phyloP scores from a whole-genome alignment of 148 eudicot genomes.

The Pharnaceum exiguum region DNA sequence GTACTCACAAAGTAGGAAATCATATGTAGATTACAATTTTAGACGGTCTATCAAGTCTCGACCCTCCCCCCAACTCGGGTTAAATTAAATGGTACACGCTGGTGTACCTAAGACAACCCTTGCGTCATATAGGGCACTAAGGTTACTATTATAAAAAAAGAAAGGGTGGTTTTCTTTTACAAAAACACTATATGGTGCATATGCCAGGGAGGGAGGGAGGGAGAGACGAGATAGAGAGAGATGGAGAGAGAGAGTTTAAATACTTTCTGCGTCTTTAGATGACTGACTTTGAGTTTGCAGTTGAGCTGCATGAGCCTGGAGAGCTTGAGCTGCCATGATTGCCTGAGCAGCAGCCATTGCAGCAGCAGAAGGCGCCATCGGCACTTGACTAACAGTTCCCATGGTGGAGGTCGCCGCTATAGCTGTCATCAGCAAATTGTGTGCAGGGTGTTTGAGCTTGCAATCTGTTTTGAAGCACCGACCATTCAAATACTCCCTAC shows the following conservation, averaged over 20 bases:
- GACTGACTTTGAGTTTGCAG: slow-evolving; percentile 53
- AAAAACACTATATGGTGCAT: no score
- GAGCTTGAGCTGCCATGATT: slow-evolving; percentile 95
- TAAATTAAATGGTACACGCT: no score
- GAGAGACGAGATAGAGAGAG: not conserved
- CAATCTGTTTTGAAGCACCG: slow-evolving; percentile 80
- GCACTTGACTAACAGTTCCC: slow-evolving; percentile 89
- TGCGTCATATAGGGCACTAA: no score
- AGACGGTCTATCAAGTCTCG: no score
- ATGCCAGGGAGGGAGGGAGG: no score
- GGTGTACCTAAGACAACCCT: no score
- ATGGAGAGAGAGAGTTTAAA: not conserved
- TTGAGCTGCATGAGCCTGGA: slow-evolving; percentile 90
- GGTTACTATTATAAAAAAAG: no score
- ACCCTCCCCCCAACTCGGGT: no score
- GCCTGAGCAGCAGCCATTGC: slow-evolving; percentile 99
- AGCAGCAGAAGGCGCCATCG: slow-evolving; percentile 99
- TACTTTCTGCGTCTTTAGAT: slow-evolving; percentile 59
- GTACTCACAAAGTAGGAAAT: no score
- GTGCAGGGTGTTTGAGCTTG: slow-evolving; percentile 85
- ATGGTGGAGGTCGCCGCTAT: slow-evolving; percentile 76
- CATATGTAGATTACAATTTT: no score
- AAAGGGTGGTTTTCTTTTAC: no score
- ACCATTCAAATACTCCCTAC: slow-evolving; percentile 80
- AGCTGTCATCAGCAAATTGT: slow-evolving; percentile 74